Evolutionary conservation across 257 asterid species (phyloP).

Genomic region (Fraxinus pennsylvanica): DNA sequence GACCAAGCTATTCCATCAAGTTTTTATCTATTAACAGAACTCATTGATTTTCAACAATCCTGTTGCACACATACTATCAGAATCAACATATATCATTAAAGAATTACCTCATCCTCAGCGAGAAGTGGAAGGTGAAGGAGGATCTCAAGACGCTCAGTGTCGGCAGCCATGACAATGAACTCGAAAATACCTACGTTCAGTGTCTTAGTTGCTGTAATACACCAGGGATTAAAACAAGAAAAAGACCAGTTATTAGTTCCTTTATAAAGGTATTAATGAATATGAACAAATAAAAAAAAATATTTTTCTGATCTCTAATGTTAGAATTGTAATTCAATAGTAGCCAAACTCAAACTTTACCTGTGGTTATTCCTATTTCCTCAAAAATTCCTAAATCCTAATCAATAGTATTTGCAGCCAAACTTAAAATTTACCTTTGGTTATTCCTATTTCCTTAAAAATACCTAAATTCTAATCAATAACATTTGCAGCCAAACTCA

Average conservation of each 20-base stretch:
- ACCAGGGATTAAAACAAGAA: neutral
- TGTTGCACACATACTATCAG: neutral
- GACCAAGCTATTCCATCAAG: conserved; percentile 9
- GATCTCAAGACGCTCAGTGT: conserved; percentile 92
- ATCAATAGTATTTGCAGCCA: too few species aligned
- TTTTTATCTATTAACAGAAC: neutral
- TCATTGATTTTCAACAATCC: neutral
- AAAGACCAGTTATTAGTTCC: neutral
- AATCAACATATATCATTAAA: neutral
- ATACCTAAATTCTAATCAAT: too few species aligned
- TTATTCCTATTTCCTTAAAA: too few species aligned
- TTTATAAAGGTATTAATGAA: neutral
- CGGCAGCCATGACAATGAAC: conserved; percentile 92
- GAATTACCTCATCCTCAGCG: conserved; percentile 86
- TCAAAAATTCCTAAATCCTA: too few species aligned
- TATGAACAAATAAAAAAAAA: neutral
- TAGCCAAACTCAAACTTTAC: too few species aligned
- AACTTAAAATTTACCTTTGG: too few species aligned
- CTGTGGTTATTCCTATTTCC: too few species aligned
- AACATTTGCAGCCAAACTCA: too few species aligned
- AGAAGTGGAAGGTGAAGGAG: conserved; percentile 95
- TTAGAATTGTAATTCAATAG: too few species aligned
- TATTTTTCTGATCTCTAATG: too few species aligned
- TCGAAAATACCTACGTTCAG: conserved; percentile 93
- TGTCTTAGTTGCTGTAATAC: conserved; percentile 84